A percentile compares a stretch with the other conserved stretches of the same genome.
Conservation (phyloP, 768 basidiomycete genomes). For the Peribolospora kevripleyi region DNA sequence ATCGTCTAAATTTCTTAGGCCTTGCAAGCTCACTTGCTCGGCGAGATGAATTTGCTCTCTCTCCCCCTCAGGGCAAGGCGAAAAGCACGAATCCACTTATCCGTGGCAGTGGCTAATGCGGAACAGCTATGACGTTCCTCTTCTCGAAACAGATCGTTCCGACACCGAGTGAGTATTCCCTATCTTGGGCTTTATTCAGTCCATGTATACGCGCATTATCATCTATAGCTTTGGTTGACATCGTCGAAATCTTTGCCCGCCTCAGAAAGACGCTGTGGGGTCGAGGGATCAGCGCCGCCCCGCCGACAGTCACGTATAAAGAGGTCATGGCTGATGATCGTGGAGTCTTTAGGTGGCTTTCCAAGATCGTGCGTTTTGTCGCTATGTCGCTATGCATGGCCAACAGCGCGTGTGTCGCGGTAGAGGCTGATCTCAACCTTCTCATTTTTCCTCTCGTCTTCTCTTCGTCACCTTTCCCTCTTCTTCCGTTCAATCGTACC, state of each 20-base stretch:
- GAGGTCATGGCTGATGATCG: constrained; percentile 46
- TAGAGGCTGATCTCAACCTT: not conserved
- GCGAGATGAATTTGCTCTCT: not conserved
- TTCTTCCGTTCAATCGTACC: not conserved
- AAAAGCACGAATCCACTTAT: constrained; percentile 52
- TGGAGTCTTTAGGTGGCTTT: constrained; percentile 58
- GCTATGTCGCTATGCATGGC: too few relatives aligned
- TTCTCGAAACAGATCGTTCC: not conserved
- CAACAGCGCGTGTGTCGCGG: not conserved
- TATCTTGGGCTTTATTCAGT: constrained; percentile 4
- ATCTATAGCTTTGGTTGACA: not conserved
- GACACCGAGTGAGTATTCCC: not conserved
- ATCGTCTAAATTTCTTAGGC: too few relatives aligned
- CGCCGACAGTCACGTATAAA: constrained; percentile 47
- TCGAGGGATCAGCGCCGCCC: constrained; percentile 41
- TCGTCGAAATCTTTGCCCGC: not conserved
- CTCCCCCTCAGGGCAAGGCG: constrained; percentile 23
- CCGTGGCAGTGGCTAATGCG: constrained; percentile 63
- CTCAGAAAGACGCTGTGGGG: constrained; percentile 57
- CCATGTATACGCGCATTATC: too few relatives aligned
- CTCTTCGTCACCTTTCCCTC: not conserved
- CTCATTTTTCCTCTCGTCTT: not conserved
- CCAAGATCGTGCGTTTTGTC: constrained; percentile 37
- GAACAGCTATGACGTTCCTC: constrained; percentile 57
- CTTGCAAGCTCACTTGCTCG: not conserved